Percentiles rank a stretch among this genome's conserved stretches.
Conservation (phyloP, 2,329 filamentous ascomycete species). For the Periconia sp. region DNA sequence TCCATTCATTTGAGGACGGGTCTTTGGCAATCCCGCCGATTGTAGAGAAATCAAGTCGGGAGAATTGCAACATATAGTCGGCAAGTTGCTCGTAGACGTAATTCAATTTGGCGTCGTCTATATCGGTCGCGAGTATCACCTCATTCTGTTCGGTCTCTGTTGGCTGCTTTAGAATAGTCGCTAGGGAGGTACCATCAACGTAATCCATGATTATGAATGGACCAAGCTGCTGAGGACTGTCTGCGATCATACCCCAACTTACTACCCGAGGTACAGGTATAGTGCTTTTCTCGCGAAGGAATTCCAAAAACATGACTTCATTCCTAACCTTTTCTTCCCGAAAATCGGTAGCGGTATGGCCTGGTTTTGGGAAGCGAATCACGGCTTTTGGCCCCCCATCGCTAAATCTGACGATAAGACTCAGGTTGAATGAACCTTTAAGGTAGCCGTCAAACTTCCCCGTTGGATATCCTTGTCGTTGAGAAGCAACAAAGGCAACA, state of each 20-base stretch:
- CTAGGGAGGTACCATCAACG: conserved; percentile 18
- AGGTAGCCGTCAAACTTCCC: conserved; percentile 20
- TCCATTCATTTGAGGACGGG: no score
- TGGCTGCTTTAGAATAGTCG: conserved; percentile 16
- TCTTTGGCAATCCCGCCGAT: no score
- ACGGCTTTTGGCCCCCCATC: conserved; percentile 18
- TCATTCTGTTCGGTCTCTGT: conserved; percentile 21
- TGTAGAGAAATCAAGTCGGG: conserved; percentile 1
- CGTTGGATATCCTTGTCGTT: conserved; percentile 4
- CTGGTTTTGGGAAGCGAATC: conserved; percentile 23
- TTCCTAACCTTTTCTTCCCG: conserved; percentile 21
- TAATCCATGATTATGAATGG: conserved; percentile 30
- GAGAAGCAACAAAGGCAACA: conserved; percentile 19
- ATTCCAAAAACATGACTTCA: conserved; percentile 19
- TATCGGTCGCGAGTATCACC: conserved; percentile 14
- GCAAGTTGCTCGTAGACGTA: conserved; percentile 23
- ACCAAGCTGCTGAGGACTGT: conserved; percentile 23
- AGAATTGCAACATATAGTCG: conserved; percentile 20
- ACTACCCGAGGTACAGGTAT: no score
- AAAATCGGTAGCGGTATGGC: conserved; percentile 14
- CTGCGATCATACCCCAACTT: conserved; percentile 20
- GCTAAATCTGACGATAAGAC: conserved; percentile 17
- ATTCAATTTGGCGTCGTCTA: conserved; percentile 21
- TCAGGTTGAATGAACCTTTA: conserved; percentile 25
- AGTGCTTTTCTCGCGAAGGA: conserved; percentile 16